Evolutionary conservation across 2,329 filamentous ascomycete species (phyloP).

Genomic region (Ascochyta lentis): DNA sequence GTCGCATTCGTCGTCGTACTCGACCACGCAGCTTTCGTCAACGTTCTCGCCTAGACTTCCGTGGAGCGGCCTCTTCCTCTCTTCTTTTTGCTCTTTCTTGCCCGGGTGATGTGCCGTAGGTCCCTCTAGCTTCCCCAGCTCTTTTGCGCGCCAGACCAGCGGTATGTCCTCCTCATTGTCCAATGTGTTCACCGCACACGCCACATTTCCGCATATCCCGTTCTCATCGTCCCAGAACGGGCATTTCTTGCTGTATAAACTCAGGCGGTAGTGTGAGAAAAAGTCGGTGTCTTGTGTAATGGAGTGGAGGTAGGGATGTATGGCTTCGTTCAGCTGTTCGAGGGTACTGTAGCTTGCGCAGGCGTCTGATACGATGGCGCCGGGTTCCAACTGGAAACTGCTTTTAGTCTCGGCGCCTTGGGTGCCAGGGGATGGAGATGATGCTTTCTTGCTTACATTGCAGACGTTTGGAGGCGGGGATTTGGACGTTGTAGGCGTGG

Average conservation of each 20-base stretch:
- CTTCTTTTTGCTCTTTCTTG: conserved; percentile 73
- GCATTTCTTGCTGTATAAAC: conserved; percentile 91
- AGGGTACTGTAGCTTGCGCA: conserved; percentile 93
- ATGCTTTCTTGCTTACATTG: conserved; percentile 57
- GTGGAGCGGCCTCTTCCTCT: conserved; percentile 75
- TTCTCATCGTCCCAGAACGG: conserved; percentile 95
- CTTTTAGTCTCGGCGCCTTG: conserved; percentile 44
- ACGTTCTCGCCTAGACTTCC: conserved; percentile 85
- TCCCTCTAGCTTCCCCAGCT: conserved; percentile 89
- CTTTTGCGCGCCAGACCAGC: conserved; percentile 85
- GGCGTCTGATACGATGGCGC: conserved; percentile 88
- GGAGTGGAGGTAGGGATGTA: conserved; percentile 78
- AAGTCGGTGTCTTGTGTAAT: conserved; percentile 91
- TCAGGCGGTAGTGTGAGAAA: conserved; percentile 96
- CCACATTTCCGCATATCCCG: conserved; percentile 95
- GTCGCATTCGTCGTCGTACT: conserved; percentile 97
- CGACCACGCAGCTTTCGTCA: conserved; percentile 93
- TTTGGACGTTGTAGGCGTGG: conserved; percentile 47
- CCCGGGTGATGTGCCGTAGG: conserved; percentile 90
- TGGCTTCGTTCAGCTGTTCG: conserved; percentile 78
- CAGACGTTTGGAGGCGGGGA: conserved; percentile 57
- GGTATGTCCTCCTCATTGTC: conserved; percentile 96
- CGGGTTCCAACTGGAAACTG: conserved; percentile 76
- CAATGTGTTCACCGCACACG: conserved; percentile 92
- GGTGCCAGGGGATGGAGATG: conserved; percentile 24